Conservation (phyloP, 306 rosid species). For the Acacia melanoxylon region DNA sequence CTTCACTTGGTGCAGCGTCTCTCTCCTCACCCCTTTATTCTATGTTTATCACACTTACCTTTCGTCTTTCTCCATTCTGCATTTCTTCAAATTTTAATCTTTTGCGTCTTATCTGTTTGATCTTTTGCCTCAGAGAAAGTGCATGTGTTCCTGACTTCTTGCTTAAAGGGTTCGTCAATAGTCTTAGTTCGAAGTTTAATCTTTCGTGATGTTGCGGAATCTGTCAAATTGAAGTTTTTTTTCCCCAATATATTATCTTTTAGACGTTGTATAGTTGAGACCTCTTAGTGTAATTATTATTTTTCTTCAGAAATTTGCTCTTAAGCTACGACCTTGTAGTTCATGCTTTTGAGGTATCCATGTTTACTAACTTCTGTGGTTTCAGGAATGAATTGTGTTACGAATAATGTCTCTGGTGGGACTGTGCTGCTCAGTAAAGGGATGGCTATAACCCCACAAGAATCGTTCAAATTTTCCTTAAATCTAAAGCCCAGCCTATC, state of each 20-base stretch:
- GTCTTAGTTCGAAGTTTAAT: not conserved
- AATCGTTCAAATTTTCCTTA: constrained; percentile 28
- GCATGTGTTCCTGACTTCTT: not conserved
- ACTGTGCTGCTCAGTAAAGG: constrained; percentile 38
- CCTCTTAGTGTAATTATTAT: not conserved
- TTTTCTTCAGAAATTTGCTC: not conserved
- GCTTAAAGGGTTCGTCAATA: not conserved
- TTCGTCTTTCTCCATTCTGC: not conserved
- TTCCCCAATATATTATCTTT: not conserved
- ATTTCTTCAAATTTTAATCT: not conserved
- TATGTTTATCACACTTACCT: not conserved
- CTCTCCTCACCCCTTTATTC: not conserved
- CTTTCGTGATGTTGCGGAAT: not conserved
- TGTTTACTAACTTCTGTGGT: constrained; percentile 12
- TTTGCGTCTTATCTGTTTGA: not conserved
- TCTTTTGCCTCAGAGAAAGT: not conserved
- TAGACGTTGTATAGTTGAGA: not conserved
- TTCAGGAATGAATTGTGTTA: constrained; percentile 35
- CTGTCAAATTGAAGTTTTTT: not conserved
- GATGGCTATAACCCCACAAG: constrained; percentile 27
- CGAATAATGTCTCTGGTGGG: constrained; percentile 22
- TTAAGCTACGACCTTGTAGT: not conserved
- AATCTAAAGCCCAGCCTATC: constrained; percentile 29
- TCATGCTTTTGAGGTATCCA: not conserved
- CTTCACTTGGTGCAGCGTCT: not conserved